Evolutionary conservation across 495 filamentous ascomycete species (phyloP), one percentile per base, ranked within the genome.

Genomic region (Cladorrhinum samala): DNA sequence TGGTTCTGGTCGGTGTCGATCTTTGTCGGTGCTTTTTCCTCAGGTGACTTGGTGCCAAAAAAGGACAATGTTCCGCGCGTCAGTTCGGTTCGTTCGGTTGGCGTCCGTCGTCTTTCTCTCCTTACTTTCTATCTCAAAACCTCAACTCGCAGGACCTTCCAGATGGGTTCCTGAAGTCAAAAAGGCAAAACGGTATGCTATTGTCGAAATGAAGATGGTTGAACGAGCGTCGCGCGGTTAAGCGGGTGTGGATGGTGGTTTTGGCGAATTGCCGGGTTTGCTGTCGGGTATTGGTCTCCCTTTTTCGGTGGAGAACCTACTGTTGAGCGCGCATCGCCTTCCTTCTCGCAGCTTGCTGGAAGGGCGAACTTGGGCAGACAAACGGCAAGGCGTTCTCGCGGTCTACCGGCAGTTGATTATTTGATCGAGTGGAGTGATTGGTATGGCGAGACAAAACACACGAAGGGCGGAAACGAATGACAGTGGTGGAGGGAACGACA

Each of bases 391-490:
- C 9, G 23, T 56, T 18, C 36, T 52, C 50, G 44, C 37, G 33
- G 43, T 46, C 20, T 3, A 21, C 13, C 20, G 20, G 44, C n/a
- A n/a, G n/a, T n/a, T n/a, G n/a, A n/a, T n/a, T n/a, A n/a, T n/a
- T 20, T 23, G 42, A 54, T 23, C 39, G 23, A 53, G 58, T 53
- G 57, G 54, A 58, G 53, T 54, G 60, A 23, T 11, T 24, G 24
- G 14, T 27, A 33, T 17, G 24, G 14, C 58, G 30, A 45, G 55
- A 51, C 49, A 40, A 57, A 45, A 47, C 45, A 57, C 55, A 43
- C 20, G 49, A 54, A 36, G 46, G 45, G 52, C 36, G 42, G 52
- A 64, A 68, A 66, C 24, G 65, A 68, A 58, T 53, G 65, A 66
- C 65, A 11, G 27, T 55, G 56, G 54, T 49, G 49, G 52, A 59